Evolutionary conservation across 495 filamentous ascomycete genomes (phyloP).

Genomic region (Pseudoneurospora amorphoporcata): DNA sequence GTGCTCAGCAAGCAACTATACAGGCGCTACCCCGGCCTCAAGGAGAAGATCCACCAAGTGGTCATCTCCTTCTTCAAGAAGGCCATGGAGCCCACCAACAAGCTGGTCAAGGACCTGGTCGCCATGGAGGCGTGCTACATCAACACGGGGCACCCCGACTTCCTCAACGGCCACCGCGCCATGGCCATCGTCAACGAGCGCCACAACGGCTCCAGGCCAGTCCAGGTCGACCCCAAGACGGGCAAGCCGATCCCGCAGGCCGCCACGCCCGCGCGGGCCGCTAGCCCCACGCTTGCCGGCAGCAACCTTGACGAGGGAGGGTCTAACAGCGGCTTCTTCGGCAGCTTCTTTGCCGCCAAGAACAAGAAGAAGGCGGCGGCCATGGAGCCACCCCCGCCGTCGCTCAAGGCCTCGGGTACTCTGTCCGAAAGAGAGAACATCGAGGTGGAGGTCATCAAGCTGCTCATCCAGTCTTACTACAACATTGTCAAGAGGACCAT

Average conservation of each 20-base stretch:
- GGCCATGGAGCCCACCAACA: slow-evolving; percentile 93
- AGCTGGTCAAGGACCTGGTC: slow-evolving; percentile 88
- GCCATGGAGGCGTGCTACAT: slow-evolving; percentile 94
- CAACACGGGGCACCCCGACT: slow-evolving; percentile 98
- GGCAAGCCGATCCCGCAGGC: slow-evolving; percentile 79
- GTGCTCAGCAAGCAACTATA: slow-evolving; percentile 83
- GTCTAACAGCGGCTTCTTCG: slow-evolving; percentile 73
- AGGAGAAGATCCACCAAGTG: slow-evolving; percentile 95
- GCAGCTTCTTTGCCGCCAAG: slow-evolving; percentile 93
- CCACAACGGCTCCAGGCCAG: slow-evolving; percentile 68
- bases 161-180: slow-evolving; percentile 91
- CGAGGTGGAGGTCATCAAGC: slow-evolving; percentile 97
- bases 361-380: slow-evolving; percentile 99
- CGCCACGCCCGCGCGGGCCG: slow-evolving; percentile 52
- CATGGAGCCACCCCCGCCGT: slow-evolving; percentile 91
- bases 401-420: slow-evolving; percentile 84
- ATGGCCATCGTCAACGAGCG: slow-evolving; percentile 97
- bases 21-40: slow-evolving; percentile 81
- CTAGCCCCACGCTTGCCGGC: slow-evolving; percentile 52
- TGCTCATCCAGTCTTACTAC: slow-evolving; percentile 93
- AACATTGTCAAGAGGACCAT: slow-evolving; percentile 96
- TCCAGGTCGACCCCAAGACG: slow-evolving; percentile 97
- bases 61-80: slow-evolving; percentile 97
- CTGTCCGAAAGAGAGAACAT: slow-evolving; percentile 85
- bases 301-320: slow-evolving; percentile 39